phyloP scores from a whole-genome alignment of 768 basidiomycete species.

The Termitomyces sp. region DNA sequence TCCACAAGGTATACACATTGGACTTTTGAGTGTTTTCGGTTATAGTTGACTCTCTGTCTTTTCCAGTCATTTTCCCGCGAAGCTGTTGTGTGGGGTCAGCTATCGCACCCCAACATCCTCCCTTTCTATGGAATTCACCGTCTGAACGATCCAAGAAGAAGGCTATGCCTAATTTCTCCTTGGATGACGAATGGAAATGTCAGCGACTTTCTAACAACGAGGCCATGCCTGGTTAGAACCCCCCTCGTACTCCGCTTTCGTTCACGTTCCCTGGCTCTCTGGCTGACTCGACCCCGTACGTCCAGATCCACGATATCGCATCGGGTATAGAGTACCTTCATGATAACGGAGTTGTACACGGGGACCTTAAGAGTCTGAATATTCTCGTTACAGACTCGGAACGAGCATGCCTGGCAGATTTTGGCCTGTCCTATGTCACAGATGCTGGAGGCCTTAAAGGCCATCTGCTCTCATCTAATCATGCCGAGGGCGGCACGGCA shows the following conservation, averaged over 20 bases:
- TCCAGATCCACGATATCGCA: slow-evolving; percentile 18
- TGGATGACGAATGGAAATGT: slow-evolving; percentile 34
- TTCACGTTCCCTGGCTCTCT: slow-evolving; percentile 6
- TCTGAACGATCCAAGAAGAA: slow-evolving; percentile 17
- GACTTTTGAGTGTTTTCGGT: background rate
- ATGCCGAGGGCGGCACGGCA: slow-evolving; percentile 21
- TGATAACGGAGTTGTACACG: slow-evolving; percentile 32
- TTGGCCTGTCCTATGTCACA: slow-evolving; percentile 32
- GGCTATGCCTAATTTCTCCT: slow-evolving; percentile 30
- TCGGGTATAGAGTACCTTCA: slow-evolving; percentile 30
- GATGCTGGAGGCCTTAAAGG: slow-evolving; percentile 15
- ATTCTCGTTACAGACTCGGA: slow-evolving; percentile 36
- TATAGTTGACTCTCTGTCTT: slow-evolving; percentile 15
- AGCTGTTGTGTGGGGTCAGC: slow-evolving; percentile 15
- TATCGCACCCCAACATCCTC: slow-evolving; percentile 21
- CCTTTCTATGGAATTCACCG: slow-evolving; percentile 32
- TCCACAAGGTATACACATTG: slow-evolving; percentile 18
- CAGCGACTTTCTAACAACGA: slow-evolving; percentile 15
- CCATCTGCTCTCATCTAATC: slow-evolving; percentile 14
- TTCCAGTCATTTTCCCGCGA: slow-evolving; percentile 16
- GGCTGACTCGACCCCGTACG: slow-evolving; percentile 1
- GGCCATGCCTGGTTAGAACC: slow-evolving; percentile 13
- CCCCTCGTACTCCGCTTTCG: slow-evolving; percentile 4
- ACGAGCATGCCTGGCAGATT: slow-evolving; percentile 44
- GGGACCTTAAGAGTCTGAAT: slow-evolving; percentile 46